These are phyloP conservation scores for Pestalotiopsis sp. DNA, from an alignment of 2,329 filamentous ascomycete species.

Conservation along the genomic window DNA sequence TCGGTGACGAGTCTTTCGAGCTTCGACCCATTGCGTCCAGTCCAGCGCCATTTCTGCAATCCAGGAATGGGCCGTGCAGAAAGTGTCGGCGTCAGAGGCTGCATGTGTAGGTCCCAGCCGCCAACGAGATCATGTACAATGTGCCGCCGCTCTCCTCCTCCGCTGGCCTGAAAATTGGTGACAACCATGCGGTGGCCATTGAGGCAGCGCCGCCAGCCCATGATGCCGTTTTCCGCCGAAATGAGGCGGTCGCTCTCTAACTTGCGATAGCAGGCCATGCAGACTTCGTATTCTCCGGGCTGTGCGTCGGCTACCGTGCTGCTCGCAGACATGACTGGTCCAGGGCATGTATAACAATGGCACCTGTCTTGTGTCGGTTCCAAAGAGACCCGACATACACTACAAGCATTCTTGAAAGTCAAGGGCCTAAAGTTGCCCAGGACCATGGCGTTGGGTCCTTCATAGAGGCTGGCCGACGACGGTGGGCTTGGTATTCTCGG, in stretches of 20 bases:
- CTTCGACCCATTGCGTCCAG: conserved; percentile 35
- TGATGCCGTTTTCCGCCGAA: conserved; percentile 72
- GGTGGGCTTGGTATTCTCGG: conserved; percentile 46
- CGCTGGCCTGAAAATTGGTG: conserved; percentile 72
- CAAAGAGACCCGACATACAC: conserved; percentile 76
- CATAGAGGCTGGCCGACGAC: conserved; percentile 49
- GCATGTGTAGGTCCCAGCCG: conserved; percentile 68
- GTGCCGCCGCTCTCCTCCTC: conserved; percentile 67
- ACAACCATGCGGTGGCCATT: conserved; percentile 83
- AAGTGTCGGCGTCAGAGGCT: conserved; percentile 44
- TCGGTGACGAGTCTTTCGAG: conserved; percentile 51
- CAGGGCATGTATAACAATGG: conserved; percentile 78
- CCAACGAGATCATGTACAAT: conserved; percentile 77
- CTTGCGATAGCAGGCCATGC: conserved; percentile 73
- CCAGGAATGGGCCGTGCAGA: conserved; percentile 28
- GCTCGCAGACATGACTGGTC: conserved; percentile 48
- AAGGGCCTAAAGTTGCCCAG: conserved; percentile 67
- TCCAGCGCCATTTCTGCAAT: conserved; percentile 58
- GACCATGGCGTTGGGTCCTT: conserved; percentile 46
- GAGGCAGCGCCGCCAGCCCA: conserved; percentile 83
- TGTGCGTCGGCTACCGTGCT: conserved; percentile 45
- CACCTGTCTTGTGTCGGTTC: conserved; percentile 69
- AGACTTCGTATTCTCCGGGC: conserved; percentile 85
- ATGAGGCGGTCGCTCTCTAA: conserved; percentile 68
- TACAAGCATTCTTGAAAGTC: conserved; percentile 75